Conservation (phyloP, 495 filamentous ascomycete species). For the Penicillium nucicola region DNA sequence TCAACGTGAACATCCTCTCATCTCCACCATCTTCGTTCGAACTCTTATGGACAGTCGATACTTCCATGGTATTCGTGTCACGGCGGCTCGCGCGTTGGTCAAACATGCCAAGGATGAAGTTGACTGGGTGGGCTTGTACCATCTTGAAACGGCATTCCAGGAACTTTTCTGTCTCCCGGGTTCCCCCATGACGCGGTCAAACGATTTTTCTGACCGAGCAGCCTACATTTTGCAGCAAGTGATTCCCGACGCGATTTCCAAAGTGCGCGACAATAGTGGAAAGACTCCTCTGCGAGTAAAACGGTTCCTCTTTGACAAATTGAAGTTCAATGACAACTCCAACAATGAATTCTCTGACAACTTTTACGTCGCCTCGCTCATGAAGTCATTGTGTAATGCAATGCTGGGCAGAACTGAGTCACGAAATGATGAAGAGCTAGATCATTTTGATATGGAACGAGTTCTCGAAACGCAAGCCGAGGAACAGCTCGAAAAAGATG, state of each 20-base stretch:
- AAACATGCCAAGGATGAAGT: constrained; percentile 66
- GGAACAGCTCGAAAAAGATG: constrained; percentile 62
- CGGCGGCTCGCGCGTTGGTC: constrained; percentile 72
- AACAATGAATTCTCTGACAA: constrained; percentile 84
- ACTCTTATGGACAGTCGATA: constrained; percentile 91
- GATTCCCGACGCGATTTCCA: constrained; percentile 75
- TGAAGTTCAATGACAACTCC: constrained; percentile 90
- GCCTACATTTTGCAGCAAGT: constrained; percentile 78
- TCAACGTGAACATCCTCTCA: constrained; percentile 64
- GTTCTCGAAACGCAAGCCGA: constrained; percentile 55
- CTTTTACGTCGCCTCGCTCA: constrained; percentile 78
- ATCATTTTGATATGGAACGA: constrained; percentile 47
- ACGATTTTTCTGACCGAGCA: constrained; percentile 83
- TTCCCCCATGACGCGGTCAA: constrained; percentile 72
- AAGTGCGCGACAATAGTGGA: constrained; percentile 70
- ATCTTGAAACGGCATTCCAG: constrained; percentile 80
- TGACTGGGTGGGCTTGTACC: constrained; percentile 76
- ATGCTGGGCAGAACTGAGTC: constrained; percentile 55
- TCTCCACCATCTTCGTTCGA: constrained; percentile 79
- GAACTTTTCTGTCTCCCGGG: constrained; percentile 80
- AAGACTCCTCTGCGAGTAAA: constrained; percentile 73
- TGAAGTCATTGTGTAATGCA: constrained; percentile 74
- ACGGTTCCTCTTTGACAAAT: constrained; percentile 77
- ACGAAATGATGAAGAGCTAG: constrained; percentile 35
- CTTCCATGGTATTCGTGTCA: constrained; percentile 84